Conservation (phyloP, 371 early-diverging fungal species). For the Apophysomyces sp. region DNA sequence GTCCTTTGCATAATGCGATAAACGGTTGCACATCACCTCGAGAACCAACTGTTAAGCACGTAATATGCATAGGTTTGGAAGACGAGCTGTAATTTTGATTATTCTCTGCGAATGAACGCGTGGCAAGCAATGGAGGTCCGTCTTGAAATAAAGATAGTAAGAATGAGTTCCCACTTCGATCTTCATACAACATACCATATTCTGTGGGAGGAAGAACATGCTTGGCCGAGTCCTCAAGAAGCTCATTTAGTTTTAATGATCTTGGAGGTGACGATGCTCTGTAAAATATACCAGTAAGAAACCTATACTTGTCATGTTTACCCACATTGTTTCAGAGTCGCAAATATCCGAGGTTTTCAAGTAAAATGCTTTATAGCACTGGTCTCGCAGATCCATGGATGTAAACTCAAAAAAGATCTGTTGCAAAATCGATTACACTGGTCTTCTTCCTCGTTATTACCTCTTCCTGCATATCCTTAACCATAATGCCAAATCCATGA, state of each 20-base stretch:
- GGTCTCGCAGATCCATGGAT: conserved; percentile 24
- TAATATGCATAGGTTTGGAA: conserved; percentile 64
- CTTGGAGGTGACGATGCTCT: background rate
- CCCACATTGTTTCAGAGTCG: background rate
- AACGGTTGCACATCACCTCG: conserved; percentile 89
- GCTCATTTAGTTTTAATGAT: conserved; percentile 17
- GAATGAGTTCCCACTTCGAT: background rate
- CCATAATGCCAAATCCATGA: conserved; percentile 28
- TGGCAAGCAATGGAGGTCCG: conserved; percentile 18
- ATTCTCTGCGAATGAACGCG: background rate
- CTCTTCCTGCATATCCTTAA: conserved; percentile 36
- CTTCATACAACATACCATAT: conserved; percentile 20
- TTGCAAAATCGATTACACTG: background rate
- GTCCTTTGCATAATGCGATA: conserved; percentile 77
- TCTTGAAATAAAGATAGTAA: background rate
- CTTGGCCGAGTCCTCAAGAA: conserved; percentile 21
- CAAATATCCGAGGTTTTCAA: background rate
- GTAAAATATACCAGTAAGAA: background rate
- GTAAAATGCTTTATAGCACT: conserved; percentile 24
- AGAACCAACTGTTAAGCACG: conserved; percentile 82
- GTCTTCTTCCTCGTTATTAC: conserved; percentile 8
- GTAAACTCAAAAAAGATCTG: conserved; percentile 46
- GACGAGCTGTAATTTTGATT: conserved; percentile 6
- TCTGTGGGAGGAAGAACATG: conserved; percentile 31
- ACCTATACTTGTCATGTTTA: background rate